Base-by-base conservation (phyloP, 495 filamentous ascomycete species). In the Talaromyces ruber region DNA sequence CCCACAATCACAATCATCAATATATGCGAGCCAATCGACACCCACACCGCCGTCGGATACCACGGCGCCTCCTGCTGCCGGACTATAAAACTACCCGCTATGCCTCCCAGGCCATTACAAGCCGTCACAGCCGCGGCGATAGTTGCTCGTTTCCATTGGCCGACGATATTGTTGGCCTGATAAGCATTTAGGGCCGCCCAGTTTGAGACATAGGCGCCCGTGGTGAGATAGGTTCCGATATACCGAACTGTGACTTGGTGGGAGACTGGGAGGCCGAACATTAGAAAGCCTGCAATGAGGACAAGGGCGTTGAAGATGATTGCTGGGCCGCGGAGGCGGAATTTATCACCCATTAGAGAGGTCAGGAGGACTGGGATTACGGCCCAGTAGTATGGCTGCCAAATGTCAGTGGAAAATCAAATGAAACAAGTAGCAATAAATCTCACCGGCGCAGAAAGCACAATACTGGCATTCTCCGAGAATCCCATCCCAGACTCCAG, bases 181-280 rank as follows among this genome's bases (percentile, higher is more conserved):
- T 88, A 92, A 0, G 88, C 84, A 65, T 84, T 89, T 59, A 92
- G 72, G 2, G 88, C 89, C 0, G 88, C 88, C 88, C 89, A 93
- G 63, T 93, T 93, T 3, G 82, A 85, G 4, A 93, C 81, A 64
- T 92, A 93, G 0, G 89, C 88, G 0, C 89, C 89, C 0, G 88
- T 92, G 0, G 88, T 86, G 2, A 93, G 80, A 68, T 85, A 92
- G 0, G 86, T 86, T 2, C 89, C 89, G 22, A 90, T 74, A 65
- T 91, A 92, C 22, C 89, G 82, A 11, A 88, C 87, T 0, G 86
- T 77, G 30, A 88, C 84, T 63, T 90, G 84, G 4, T 75, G 72
- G 1, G 84, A 79, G 14, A 55, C 52, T 0, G 71, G 70, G 64
- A 92, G 88, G 0, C 89, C 89, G 29, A 92, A 80, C 80, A 92